Conservation (phyloP, 2,329 filamentous ascomycete species). For the Fusarium algeriense region DNA sequence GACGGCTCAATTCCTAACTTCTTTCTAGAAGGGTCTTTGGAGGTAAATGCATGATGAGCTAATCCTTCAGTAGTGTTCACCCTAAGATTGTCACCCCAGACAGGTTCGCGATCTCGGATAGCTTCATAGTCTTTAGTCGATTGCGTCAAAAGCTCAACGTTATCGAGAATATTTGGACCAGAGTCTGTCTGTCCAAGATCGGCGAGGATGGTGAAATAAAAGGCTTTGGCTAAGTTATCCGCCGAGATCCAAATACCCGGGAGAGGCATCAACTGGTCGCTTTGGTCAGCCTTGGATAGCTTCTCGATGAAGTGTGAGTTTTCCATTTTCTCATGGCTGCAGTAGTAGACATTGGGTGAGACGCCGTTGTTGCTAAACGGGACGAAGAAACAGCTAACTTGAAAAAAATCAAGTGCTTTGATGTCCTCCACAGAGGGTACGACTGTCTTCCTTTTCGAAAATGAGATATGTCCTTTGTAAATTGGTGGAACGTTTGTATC, state of each 20-base stretch:
- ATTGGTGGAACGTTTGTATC: neutral
- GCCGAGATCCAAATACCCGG: neutral
- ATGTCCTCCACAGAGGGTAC: neutral
- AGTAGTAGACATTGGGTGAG: neutral
- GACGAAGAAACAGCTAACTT: neutral
- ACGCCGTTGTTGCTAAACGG: neutral
- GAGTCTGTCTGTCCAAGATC: neutral
- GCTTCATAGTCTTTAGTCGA: accelerated
- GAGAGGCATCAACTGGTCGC: neutral
- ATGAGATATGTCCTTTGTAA: neutral
- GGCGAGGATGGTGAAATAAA: neutral
- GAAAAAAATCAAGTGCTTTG: neutral
- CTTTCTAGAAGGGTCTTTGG: neutral
- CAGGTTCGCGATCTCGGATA: neutral
- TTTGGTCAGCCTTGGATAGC: neutral
- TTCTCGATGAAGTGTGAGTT: neutral
- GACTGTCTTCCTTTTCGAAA: neutral
- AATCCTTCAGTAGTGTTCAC: neutral
- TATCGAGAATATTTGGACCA: accelerated
- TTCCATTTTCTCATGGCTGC: neutral
- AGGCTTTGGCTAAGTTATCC: neutral
- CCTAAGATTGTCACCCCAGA: neutral
- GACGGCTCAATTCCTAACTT: neutral
- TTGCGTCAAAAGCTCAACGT: neutral
- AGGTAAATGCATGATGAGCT: neutral